Percentiles rank a stretch among this genome's conserved stretches.
These are phyloP conservation scores for Starmerella floris DNA, from an alignment of 805 yeast genomes.

Conservation along the genomic window DNA sequence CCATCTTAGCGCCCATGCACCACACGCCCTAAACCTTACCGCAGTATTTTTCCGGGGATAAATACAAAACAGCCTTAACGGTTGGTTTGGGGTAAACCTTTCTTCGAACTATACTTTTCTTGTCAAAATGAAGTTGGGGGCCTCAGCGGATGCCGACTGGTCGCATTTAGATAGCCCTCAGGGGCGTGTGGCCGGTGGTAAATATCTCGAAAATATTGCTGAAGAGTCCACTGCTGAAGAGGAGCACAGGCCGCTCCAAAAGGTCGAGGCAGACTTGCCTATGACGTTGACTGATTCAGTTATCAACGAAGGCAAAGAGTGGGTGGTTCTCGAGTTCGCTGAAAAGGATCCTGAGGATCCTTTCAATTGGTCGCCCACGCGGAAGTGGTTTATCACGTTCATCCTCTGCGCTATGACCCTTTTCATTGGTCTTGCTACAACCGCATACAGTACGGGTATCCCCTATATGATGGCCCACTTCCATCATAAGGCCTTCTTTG, in stretches of 20 bases:
- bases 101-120: not conserved
- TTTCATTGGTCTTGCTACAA: conserved; percentile 85
- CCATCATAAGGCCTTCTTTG: conserved; percentile 53
- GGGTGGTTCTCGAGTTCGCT: conserved; percentile 50
- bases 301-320: conserved; percentile 20
- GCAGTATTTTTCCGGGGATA: conserved; percentile 3
- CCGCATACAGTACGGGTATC: conserved; percentile 80
- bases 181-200: conserved; percentile 21
- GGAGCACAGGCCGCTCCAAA: conserved; percentile 15
- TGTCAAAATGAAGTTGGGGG: conserved; percentile 13
- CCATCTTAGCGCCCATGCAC: too few species aligned
- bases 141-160: conserved; percentile 21
- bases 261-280: conserved; percentile 19
- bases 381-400: conserved; percentile 39
- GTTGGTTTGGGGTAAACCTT: not conserved
- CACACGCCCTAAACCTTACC: not conserved
- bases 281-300: conserved; percentile 18
- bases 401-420: conserved; percentile 60
- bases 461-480: conserved; percentile 46
- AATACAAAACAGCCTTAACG: not conserved
- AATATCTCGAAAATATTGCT: conserved; percentile 13
- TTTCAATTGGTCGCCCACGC: conserved; percentile 55
- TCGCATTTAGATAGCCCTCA: conserved; percentile 17
- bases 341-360: conserved; percentile 88
- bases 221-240: conserved; percentile 10